Conservation (phyloP, 2,329 filamentous ascomycete genomes). For the Aspergillus hortae region DNA sequence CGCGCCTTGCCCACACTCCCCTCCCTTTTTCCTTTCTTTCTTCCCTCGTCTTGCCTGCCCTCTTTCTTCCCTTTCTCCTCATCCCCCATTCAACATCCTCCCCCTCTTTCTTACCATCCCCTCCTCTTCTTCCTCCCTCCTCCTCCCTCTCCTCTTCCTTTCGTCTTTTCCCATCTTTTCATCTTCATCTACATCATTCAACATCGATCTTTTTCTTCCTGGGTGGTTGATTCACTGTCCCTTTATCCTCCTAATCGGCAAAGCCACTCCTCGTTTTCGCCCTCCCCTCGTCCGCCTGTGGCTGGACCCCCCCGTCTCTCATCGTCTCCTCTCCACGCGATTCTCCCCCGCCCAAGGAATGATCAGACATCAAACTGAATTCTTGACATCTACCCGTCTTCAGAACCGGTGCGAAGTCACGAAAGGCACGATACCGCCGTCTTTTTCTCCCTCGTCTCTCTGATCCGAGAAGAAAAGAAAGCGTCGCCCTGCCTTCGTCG, state of each 20-base stretch:
- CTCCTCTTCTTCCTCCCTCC: constrained; percentile 11
- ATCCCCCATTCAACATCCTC: constrained; percentile 16
- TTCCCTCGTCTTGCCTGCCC: constrained; percentile 12
- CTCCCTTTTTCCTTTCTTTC: constrained; percentile 6
- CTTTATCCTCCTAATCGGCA: constrained; percentile 15
- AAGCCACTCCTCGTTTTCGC: constrained; percentile 9
- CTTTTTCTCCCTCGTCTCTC: constrained; percentile 21
- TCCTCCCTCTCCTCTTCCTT: constrained; percentile 15
- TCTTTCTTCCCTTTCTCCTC: constrained; percentile 13
- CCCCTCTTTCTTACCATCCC: constrained; percentile 3
- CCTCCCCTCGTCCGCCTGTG: constrained; percentile 33
- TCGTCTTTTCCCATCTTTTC: constrained; percentile 7
- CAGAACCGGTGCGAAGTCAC: constrained; percentile 43
- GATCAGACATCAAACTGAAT: constrained; percentile 40
- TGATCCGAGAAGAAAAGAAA: constrained; percentile 23
- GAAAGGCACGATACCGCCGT: constrained; percentile 37
- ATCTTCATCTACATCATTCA: constrained; percentile 19
- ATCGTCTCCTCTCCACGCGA: constrained; percentile 20
- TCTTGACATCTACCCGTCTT: constrained; percentile 38
- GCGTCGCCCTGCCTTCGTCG: constrained; percentile 15
- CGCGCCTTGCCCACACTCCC: constrained; percentile 15
- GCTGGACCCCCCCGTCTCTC: constrained; percentile 32
- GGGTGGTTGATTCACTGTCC: constrained; percentile 5
- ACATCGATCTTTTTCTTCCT: constrained; percentile 15
- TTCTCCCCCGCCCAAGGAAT: constrained; percentile 39